phyloP scores from a whole-genome alignment of 148 eudicot genomes.

The Hydrangea macrophylla region DNA sequence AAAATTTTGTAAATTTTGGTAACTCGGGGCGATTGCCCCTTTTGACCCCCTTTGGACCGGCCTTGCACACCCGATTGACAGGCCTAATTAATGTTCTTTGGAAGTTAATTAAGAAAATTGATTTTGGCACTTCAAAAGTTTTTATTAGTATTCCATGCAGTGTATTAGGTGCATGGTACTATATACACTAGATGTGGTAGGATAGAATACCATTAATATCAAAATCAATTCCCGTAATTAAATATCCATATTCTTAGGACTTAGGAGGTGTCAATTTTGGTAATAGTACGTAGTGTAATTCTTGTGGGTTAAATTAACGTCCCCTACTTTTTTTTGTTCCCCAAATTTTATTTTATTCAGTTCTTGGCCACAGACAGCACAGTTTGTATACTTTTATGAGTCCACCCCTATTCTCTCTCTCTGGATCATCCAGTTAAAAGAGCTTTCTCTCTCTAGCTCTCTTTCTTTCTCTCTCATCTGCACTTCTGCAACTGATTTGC shows the following conservation, averaged over 20 bases:
- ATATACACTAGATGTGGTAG: too few relatives aligned
- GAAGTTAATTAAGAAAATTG: too few relatives aligned
- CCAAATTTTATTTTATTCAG: neutral
- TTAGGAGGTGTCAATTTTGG: neutral
- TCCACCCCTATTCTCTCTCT: neutral
- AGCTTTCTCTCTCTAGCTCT: slow-evolving; percentile 9
- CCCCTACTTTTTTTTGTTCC: too few relatives aligned
- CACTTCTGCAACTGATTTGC: slow-evolving; percentile 31
- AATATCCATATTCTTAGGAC: neutral
- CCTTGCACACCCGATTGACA: too few relatives aligned
- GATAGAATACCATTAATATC: neutral
- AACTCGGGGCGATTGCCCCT: too few relatives aligned
- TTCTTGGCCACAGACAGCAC: neutral
- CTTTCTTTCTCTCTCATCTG: slow-evolving; percentile 24
- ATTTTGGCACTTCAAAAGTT: too few relatives aligned
- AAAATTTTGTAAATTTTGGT: too few relatives aligned
- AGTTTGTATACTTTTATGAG: neutral
- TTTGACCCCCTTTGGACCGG: too few relatives aligned
- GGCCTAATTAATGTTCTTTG: too few relatives aligned
- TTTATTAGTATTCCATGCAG: too few relatives aligned
- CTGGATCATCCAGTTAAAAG: neutral
- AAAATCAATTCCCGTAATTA: neutral
- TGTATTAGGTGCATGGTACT: too few relatives aligned
- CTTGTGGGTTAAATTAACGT: neutral
- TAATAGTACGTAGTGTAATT: neutral